Conservation (phyloP, 306 rosid genomes). For the Hippophae rhamnoides region DNA sequence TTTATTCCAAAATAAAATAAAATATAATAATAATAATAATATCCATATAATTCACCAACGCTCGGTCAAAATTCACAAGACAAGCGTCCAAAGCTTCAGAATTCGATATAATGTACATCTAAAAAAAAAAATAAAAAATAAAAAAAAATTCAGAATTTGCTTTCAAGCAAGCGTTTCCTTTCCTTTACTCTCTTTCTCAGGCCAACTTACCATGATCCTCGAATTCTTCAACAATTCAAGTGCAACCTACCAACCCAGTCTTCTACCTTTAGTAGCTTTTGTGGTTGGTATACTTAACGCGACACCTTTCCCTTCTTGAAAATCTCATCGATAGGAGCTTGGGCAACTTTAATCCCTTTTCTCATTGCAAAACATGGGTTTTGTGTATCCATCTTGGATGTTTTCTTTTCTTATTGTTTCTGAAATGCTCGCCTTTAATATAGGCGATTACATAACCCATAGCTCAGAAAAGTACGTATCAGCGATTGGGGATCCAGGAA, state of each 20-base stretch:
- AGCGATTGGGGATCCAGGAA: slow-evolving; percentile 48
- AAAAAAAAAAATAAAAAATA: too few species aligned
- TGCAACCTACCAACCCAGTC: background rate
- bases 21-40: too few species aligned
- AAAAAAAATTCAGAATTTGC: too few species aligned
- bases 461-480: slow-evolving; percentile 24
- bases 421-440: slow-evolving; percentile 8
- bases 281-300: background rate
- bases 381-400: slow-evolving; percentile 2
- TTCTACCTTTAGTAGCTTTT: background rate
- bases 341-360: background rate
- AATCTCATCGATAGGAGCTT: background rate
- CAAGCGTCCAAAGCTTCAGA: too few species aligned
- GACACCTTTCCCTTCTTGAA: background rate
- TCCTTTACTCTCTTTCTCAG: too few species aligned
- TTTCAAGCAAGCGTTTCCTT: too few species aligned
- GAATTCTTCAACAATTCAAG: slow-evolving; percentile 1
- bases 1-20: too few species aligned
- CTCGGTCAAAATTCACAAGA: too few species aligned
- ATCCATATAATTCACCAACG: too few species aligned
- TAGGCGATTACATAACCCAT: slow-evolving; percentile 7
- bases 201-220: background rate
- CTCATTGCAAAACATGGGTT: slow-evolving; percentile 12
- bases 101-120: too few species aligned
- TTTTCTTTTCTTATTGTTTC: slow-evolving; percentile 9